Conservation (phyloP, 2,329 filamentous ascomycete species). For the Aspergillus alliaceus region DNA sequence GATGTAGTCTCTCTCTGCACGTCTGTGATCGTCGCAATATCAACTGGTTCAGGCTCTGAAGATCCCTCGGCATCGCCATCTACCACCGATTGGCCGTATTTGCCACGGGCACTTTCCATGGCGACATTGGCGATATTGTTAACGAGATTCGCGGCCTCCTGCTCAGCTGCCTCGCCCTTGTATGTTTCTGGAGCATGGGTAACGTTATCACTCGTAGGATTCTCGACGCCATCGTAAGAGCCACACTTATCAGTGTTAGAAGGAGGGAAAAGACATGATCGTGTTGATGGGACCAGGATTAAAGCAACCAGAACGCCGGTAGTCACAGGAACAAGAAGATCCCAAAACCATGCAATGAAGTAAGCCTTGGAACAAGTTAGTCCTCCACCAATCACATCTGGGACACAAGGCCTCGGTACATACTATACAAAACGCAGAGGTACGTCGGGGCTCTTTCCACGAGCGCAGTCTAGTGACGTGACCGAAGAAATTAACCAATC, state of each 20-base stretch:
- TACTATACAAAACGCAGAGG: slow-evolving; percentile 63
- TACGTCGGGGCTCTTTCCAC: slow-evolving; percentile 72
- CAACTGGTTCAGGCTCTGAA: slow-evolving; percentile 53
- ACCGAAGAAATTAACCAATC: slow-evolving; percentile 65
- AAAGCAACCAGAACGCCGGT: slow-evolving; percentile 62
- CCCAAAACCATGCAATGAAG: slow-evolving; percentile 68
- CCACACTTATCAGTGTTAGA: slow-evolving; percentile 63
- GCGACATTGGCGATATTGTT: slow-evolving; percentile 71
- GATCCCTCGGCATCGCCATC: slow-evolving; percentile 46
- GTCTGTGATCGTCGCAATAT: slow-evolving; percentile 51
- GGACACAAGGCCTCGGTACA: slow-evolving; percentile 9
- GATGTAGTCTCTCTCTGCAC: slow-evolving; percentile 54
- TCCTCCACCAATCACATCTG: too few relatives aligned
- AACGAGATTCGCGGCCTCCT: slow-evolving; percentile 79
- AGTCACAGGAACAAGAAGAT: slow-evolving; percentile 66
- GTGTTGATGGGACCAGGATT: slow-evolving; percentile 63
- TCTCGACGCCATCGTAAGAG: slow-evolving; percentile 63
- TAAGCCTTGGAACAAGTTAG: slow-evolving; percentile 43
- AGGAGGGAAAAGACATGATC: slow-evolving; percentile 68
- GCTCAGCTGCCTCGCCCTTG: slow-evolving; percentile 79
- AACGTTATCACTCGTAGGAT: slow-evolving; percentile 62
- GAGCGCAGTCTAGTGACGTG: slow-evolving; percentile 75
- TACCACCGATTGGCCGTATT: slow-evolving; percentile 67
- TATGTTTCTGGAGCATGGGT: slow-evolving; percentile 79
- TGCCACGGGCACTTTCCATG: slow-evolving; percentile 72